Evolutionary conservation across 371 early-diverging fungal species (phyloP).

Genomic region (Mucor ambiguus): DNA sequence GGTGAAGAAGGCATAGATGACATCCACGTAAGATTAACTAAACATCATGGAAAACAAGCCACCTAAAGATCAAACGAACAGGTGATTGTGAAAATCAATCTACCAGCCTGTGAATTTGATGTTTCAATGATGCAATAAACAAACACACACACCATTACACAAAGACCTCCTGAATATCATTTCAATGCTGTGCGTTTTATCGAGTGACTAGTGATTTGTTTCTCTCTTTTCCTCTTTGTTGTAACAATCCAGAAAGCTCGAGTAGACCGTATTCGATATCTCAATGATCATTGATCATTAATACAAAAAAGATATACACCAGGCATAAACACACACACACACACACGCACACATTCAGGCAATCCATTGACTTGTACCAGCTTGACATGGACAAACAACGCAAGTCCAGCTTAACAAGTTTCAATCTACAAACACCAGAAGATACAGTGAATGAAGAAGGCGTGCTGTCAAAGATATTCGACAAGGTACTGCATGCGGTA

Average conservation of each 20-base stretch:
- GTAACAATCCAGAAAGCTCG: background rate
- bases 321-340: background rate
- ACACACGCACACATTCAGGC: background rate
- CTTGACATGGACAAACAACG: constrained; percentile 22
- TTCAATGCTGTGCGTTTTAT: background rate
- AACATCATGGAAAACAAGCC: too few relatives aligned
- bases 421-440: constrained; percentile 45
- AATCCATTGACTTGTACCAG: background rate
- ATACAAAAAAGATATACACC: background rate
- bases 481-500: constrained; percentile 55
- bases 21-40: too few relatives aligned
- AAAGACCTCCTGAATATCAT: background rate
- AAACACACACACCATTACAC: background rate
- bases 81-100: background rate
- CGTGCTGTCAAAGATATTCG: constrained; percentile 61
- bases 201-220: background rate
- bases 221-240: background rate
- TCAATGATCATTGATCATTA: background rate
- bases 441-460: constrained; percentile 46
- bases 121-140: background rate
- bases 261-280: background rate
- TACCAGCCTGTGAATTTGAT: background rate
- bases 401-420: constrained; percentile 44
- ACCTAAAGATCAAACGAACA: too few relatives aligned
- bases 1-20: background rate